Percentiles rank a stretch among this genome's conserved stretches.
These are phyloP conservation scores for Clitopilus hobsonii DNA, from an alignment of 768 basidiomycete genomes.

Conservation along the genomic window DNA sequence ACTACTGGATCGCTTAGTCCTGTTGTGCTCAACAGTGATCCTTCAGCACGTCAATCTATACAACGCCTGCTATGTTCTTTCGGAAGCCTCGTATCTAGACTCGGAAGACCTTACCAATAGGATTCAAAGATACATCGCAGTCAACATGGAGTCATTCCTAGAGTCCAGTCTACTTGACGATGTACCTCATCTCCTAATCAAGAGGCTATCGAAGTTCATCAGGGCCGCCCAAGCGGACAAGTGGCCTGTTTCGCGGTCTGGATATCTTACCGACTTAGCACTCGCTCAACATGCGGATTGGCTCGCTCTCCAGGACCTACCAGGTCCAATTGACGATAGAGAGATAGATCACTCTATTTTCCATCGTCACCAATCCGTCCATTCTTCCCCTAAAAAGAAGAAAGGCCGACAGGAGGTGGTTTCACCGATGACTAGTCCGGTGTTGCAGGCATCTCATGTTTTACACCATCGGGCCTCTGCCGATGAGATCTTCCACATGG, in stretches of 20 bases:
- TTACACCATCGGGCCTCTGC: constrained; percentile 32
- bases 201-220: constrained; percentile 59
- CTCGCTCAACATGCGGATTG: constrained; percentile 65
- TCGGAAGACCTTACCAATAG: constrained; percentile 62
- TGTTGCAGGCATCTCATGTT: constrained; percentile 8
- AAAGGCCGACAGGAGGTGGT: constrained; percentile 5
- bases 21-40: constrained; percentile 77
- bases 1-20: constrained; percentile 77
- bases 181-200: constrained; percentile 58
- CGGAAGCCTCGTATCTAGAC: constrained; percentile 78
- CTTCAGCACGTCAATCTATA: constrained; percentile 60
- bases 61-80: constrained; percentile 77
- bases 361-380: constrained; percentile 11
- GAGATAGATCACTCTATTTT: constrained; percentile 19
- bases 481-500: constrained; percentile 83
- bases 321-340: constrained; percentile 39
- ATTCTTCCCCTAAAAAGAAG: constrained; percentile 17
- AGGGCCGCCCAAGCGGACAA: constrained; percentile 57
- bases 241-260: constrained; percentile 60
- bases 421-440: constrained; percentile 21
- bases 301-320: constrained; percentile 67
- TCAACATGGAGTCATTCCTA: constrained; percentile 84
- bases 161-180: constrained; percentile 79
- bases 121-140: constrained; percentile 73
- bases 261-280: constrained; percentile 44